Evolutionary conservation across 805 yeast genomes (phyloP), one percentile per base, ranked within the genome.

Genomic region (Brettanomyces custersianus): DNA sequence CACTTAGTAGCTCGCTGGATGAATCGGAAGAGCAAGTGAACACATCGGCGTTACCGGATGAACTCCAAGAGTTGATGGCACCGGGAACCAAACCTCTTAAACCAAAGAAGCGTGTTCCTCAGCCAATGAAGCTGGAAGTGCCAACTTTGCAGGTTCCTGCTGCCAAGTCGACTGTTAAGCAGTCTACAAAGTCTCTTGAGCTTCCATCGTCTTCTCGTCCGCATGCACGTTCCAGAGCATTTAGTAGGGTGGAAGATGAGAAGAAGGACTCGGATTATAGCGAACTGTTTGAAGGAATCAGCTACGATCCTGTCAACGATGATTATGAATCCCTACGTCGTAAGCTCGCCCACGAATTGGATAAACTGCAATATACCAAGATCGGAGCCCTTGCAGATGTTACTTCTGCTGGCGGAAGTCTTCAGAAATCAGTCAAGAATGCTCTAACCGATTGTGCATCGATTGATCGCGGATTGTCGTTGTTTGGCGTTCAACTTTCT

Each of bases 271-370:
- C 38, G 18, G 74, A 68, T 37, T 50, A 70, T 21, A 80, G 77
- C 33, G 94, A 84, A 41, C 55, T 85, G 11, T 70, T 88, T 39
- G 84, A 80, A 20, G 90, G 83, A 41, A 68, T 87, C 17, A 74
- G 77, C 22, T 90, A 95, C 92, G 70, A 71, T 20, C 69, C 78
- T 2, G 38, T 41, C 4, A 59, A 65, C 4, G 94, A 82, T 49
- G 80, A 75, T 42, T 70, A 84, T 7, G 68, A 64, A 20, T 63
- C 68, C 0, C 57, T 88, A 20, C 66, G 80, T 23, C 65, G 63
- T 27, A 77, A 74, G 48, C 65, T 90, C 33, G 56, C 66, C 27
- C 66, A 64, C 27, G 84, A 80, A 41, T 60, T 85, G 34, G 70
- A 74, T 6, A 66, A 67, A 20, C 65, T 83, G 1, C 82, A 83